Evolutionary conservation across 495 filamentous ascomycete genomes (phyloP), one percentile per base, ranked within the genome.

Genomic region (Haplographium delicatum): DNA sequence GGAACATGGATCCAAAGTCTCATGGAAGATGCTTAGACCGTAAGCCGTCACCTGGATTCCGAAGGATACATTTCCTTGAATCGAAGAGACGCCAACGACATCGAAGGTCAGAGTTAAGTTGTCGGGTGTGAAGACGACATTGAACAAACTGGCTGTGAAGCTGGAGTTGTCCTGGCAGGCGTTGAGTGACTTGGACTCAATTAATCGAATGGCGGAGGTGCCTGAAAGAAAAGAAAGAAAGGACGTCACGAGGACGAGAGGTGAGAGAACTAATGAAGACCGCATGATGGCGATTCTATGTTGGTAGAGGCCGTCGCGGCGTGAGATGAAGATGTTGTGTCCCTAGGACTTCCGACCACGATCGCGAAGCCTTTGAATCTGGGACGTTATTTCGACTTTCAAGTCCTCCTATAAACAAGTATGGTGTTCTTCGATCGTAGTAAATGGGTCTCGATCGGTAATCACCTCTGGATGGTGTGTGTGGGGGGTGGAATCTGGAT

Each of bases 111-210:
- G 73, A 4, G 82, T 81, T 46, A 74, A 76, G 67, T 93, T 88
- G 56, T 80, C 72, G 10, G 89, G 88, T 3, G 84, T 88, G 68
- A 88, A 93, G 47, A 74, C 71, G 64, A 93, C 84, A 47, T 85
- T 82, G 74, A 95, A 93, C 22, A 90, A 73, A 55, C 83, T 87
- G 37, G 89, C 89, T 3, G 86, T 85, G 63, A 93, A 91, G 56
- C 80, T 83, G 5, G 84, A 86, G 61, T 87, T 82, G 30, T 79
- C 73, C 67, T 88, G 85, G 61, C 89, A 95, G 25, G 86, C 69
- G 54, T 81, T 85, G 49, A 95, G 72, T 33, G 89, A 88, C 57
- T 78, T 87, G 34, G 89, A 89, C 59, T 82, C 70, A 44, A 95
- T 79, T 19, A 72, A 48, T 39, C 60, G 60, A 25, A 56, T 46